These are phyloP conservation scores for Xylariaceae sp. DNA, from an alignment of 2,329 filamentous ascomycete genomes.

Conservation along the genomic window DNA sequence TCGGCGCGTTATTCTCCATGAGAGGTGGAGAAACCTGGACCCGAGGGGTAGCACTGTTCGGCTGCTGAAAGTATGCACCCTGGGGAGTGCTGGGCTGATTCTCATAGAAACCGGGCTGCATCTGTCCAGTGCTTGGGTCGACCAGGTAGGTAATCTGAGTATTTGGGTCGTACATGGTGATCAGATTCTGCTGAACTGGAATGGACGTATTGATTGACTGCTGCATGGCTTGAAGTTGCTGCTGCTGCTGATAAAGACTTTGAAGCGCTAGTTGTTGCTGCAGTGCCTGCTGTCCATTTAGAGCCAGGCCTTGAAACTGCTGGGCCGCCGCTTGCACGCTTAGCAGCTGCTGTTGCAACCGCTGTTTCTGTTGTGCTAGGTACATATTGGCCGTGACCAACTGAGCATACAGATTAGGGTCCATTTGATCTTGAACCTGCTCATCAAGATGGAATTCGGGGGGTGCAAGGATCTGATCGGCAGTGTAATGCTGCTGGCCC, in stretches of 20 bases:
- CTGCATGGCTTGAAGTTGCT: conserved; percentile 71
- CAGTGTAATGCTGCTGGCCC: conserved; percentile 66
- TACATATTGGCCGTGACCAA: conserved; percentile 90
- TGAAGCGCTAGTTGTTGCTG: conserved; percentile 53
- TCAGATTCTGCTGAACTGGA: conserved; percentile 75
- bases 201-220: conserved; percentile 63
- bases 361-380: conserved; percentile 91
- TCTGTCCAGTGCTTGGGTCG: conserved; percentile 64
- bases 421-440: conserved; percentile 74
- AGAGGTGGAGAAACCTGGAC: conserved; percentile 84
- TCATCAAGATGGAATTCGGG: conserved; percentile 78
- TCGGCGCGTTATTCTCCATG: conserved; percentile 58
- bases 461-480: conserved; percentile 88
- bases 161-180: conserved; percentile 82
- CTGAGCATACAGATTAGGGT: conserved; percentile 85
- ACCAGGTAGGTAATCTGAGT: conserved; percentile 84
- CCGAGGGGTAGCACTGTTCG: conserved; percentile 64
- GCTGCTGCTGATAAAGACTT: conserved; percentile 59
- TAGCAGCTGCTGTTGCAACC: conserved; percentile 89
- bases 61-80: conserved; percentile 47
- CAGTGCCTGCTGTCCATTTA: conserved; percentile 54
- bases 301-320: conserved; percentile 78
- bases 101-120: conserved; percentile 49
- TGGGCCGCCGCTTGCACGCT: conserved; percentile 82
- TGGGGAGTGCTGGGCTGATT: conserved; percentile 49